Evolutionary conservation across 148 eudicot species (phyloP).

Genomic region (Nepenthes mirabilis): DNA sequence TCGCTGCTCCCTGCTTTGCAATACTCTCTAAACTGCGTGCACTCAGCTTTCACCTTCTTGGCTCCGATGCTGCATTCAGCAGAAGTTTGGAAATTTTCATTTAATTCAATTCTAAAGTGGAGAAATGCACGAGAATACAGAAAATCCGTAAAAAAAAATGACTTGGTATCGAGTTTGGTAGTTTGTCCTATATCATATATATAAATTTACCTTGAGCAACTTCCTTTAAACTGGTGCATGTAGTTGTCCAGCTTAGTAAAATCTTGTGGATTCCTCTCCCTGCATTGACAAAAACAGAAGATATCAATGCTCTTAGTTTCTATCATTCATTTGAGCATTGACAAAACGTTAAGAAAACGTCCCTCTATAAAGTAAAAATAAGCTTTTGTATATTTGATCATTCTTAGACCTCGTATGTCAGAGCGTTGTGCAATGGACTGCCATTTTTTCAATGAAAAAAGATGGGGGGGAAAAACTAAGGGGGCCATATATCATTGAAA

Average conservation of each 20-base stretch:
- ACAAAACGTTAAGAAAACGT: background rate
- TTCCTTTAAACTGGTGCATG: constrained; percentile 94
- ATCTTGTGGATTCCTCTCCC: constrained; percentile 67
- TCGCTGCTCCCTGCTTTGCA: constrained; percentile 67
- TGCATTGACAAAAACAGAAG: constrained; percentile 12
- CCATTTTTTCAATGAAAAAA: too few species aligned
- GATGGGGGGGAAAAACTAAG: too few species aligned
- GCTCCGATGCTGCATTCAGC: constrained; percentile 79
- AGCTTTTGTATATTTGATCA: background rate
- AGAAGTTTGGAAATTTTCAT: background rate
- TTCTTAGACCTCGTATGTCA: too few species aligned
- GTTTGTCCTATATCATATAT: background rate
- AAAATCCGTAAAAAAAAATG: background rate
- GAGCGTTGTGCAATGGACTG: too few species aligned
- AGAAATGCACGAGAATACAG: too few species aligned
- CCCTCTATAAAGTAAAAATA: background rate
- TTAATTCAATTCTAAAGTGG: background rate
- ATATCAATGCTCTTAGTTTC: background rate
- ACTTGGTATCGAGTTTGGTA: background rate
- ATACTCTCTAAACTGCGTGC: constrained; percentile 69
- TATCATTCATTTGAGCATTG: too few species aligned
- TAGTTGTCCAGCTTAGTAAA: constrained; percentile 55
- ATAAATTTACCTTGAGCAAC: constrained; percentile 66
- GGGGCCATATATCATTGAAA: too few species aligned
- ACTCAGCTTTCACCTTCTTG: constrained; percentile 66